Percentiles rank a stretch among this genome's conserved stretches.
These are phyloP conservation scores for Trichoderma harzianum DNA, from an alignment of 2,329 filamentous ascomycete genomes.

Conservation along the genomic window DNA sequence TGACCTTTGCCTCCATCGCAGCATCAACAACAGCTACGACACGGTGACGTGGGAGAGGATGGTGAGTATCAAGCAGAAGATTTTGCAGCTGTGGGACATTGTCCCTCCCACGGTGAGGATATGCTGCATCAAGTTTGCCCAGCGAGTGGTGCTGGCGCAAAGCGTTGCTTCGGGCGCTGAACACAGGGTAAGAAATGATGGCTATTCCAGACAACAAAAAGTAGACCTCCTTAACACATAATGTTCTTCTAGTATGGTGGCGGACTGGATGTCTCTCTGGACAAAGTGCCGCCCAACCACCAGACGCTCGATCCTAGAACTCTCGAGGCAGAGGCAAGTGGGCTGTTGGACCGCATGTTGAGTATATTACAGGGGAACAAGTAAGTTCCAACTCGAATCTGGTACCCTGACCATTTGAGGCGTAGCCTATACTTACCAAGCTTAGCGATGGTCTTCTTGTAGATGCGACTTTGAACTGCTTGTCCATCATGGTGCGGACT, in stretches of 20 bases:
- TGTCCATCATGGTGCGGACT: constrained; percentile 78
- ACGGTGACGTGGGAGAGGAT: constrained; percentile 82
- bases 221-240: constrained; percentile 24
- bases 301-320: constrained; percentile 72
- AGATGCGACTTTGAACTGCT: constrained; percentile 85
- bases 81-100: constrained; percentile 83
- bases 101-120: constrained; percentile 74
- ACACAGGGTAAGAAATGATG: constrained; percentile 62
- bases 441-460: constrained; percentile 79
- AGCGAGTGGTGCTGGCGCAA: constrained; percentile 88
- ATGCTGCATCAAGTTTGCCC: constrained; percentile 96
- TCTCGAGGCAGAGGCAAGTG: constrained; percentile 89
- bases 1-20: constrained; percentile 39
- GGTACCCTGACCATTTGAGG: neutral
- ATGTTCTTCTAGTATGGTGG: constrained; percentile 40
- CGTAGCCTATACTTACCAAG: neutral
- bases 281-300: constrained; percentile 81
- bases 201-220: neutral
- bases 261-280: constrained; percentile 73
- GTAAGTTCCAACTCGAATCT: constrained; percentile 46
- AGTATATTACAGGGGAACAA: constrained; percentile 80
- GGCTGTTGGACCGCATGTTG: constrained; percentile 84
- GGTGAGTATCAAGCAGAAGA: constrained; percentile 81
- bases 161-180: constrained; percentile 80
- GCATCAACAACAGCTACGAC: constrained; percentile 84